These are phyloP conservation scores for Wallacemonas sp. DNA, from an alignment of 208 protist species.

Conservation along the genomic window DNA sequence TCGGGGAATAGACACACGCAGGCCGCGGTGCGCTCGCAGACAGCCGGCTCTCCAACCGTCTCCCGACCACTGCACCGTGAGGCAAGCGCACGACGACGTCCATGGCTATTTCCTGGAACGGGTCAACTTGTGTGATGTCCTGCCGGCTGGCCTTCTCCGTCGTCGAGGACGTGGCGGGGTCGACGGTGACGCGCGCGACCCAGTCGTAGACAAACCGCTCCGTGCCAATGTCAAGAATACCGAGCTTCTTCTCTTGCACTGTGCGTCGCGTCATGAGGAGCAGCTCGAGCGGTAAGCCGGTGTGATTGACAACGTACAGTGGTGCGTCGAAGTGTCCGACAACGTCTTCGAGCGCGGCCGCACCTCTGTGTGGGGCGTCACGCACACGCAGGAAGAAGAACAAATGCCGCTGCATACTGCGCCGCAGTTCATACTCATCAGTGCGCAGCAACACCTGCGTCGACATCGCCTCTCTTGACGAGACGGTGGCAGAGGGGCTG, in stretches of 20 bases:
- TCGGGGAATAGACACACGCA: constrained; percentile 30
- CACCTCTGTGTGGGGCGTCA: constrained; percentile 9
- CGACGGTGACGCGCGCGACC: constrained; percentile 30
- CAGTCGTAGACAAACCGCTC: constrained; percentile 34
- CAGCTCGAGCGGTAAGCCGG: constrained; percentile 51
- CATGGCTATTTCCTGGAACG: constrained; percentile 57
- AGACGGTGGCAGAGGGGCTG: not conserved
- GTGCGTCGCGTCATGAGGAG: constrained; percentile 35
- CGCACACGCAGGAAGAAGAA: constrained; percentile 46
- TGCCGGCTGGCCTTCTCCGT: constrained; percentile 8
- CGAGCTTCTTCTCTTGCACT: constrained; percentile 14
- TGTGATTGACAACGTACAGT: constrained; percentile 48
- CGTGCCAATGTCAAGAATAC: constrained; percentile 27
- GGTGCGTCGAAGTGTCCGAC: constrained; percentile 2
- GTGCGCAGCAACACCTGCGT: constrained; percentile 19
- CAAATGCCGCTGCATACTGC: constrained; percentile 14
- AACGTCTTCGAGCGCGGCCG: not conserved
- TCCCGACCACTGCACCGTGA: constrained; percentile 40
- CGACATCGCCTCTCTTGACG: not conserved
- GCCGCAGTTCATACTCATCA: constrained; percentile 24
- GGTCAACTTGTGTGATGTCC: constrained; percentile 61
- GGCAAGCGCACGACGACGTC: constrained; percentile 47
- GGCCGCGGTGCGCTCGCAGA: constrained; percentile 7
- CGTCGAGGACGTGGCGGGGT: constrained; percentile 4
- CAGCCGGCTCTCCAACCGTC: not conserved